Conservation (phyloP, 805 yeast genomes). For the Cyberlindnera subsufficiens region DNA sequence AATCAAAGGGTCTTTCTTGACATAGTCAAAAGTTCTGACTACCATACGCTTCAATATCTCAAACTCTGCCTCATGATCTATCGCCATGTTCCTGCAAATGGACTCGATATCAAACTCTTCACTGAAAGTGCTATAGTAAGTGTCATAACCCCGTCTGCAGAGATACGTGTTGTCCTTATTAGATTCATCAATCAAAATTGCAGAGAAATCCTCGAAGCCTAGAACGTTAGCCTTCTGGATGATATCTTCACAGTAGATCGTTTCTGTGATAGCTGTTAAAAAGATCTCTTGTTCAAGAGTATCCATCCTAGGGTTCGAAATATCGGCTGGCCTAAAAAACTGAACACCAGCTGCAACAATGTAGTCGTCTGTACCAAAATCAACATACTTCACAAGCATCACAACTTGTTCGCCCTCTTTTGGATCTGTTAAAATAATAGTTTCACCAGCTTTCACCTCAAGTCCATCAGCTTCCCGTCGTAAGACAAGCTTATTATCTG, state of each 20-base stretch:
- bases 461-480: constrained; percentile 41
- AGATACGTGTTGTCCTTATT: constrained; percentile 26
- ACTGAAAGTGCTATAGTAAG: constrained; percentile 24
- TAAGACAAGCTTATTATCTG: constrained; percentile 18
- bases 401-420: constrained; percentile 30
- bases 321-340: constrained; percentile 39
- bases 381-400: constrained; percentile 46
- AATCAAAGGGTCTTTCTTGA: not conserved
- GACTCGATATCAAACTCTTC: constrained; percentile 19
- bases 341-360: constrained; percentile 44
- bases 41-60: constrained; percentile 20
- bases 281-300: constrained; percentile 42
- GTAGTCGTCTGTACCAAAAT: constrained; percentile 42
- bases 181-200: constrained; percentile 31
- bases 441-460: constrained; percentile 47
- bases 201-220: constrained; percentile 29
- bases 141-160: constrained; percentile 29
- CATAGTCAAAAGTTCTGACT: constrained; percentile 7
- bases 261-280: constrained; percentile 44
- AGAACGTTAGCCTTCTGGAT: constrained; percentile 39
- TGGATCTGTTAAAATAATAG: constrained; percentile 36
- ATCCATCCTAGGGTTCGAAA: constrained; percentile 25
- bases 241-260: constrained; percentile 38
- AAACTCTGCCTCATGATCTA: constrained; percentile 23
- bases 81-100: constrained; percentile 12